These are phyloP conservation scores for Lablab purpureus DNA, from an alignment of 306 rosid species.

Conservation along the genomic window DNA sequence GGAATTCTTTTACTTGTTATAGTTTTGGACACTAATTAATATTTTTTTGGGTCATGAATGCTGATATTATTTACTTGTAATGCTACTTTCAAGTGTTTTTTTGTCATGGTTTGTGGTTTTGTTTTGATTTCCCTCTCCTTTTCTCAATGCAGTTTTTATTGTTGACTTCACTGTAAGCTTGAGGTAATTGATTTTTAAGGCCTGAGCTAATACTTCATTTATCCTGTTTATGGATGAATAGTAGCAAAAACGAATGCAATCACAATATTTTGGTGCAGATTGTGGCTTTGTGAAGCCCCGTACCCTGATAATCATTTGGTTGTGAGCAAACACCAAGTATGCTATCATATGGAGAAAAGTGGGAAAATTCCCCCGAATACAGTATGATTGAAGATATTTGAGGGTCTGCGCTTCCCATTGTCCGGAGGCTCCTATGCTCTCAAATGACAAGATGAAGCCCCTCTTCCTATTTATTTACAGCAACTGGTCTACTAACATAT, in stretches of 20 bases:
- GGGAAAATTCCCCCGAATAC: too few relatives aligned
- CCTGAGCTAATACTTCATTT: neutral
- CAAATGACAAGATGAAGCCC: too few relatives aligned
- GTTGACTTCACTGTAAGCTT: neutral
- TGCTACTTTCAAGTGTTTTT: neutral
- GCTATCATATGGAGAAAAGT: neutral
- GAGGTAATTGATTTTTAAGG: neutral
- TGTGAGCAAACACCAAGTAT: neutral
- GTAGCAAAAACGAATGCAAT: neutral
- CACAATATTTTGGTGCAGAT: neutral
- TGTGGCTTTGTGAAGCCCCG: neutral
- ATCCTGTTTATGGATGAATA: neutral
- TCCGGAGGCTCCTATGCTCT: too few relatives aligned
- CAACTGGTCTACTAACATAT: too few relatives aligned
- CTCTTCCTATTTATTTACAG: too few relatives aligned
- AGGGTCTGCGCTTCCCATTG: too few relatives aligned
- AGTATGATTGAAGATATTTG: too few relatives aligned
- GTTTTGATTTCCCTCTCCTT: neutral
- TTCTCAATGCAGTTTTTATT: neutral
- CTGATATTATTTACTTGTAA: neutral
- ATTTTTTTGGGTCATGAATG: neutral
- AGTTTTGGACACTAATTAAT: neutral
- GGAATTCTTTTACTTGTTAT: neutral
- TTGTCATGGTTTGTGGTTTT: neutral
- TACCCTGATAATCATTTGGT: neutral